Evolutionary conservation across 208 protist species (phyloP).

Genomic region (Wallacemonas sp.): DNA sequence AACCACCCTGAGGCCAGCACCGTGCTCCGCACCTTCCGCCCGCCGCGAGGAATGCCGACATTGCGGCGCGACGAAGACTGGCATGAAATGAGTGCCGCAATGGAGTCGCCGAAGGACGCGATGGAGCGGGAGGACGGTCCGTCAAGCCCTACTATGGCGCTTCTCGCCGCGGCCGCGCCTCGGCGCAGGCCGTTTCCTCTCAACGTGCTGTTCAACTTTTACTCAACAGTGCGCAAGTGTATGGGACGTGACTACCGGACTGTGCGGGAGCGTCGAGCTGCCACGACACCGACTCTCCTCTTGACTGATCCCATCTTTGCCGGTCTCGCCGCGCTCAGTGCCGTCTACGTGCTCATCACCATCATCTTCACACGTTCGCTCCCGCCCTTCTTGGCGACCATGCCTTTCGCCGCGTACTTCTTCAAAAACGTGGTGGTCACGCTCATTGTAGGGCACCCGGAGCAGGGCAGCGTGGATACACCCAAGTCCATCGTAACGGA

Average conservation of each 20-base stretch:
- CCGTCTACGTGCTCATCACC: constrained; percentile 33
- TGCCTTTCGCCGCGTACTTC: constrained; percentile 50
- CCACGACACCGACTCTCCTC: constrained; percentile 56
- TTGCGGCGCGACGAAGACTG: too few relatives aligned
- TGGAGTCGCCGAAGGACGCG: too few relatives aligned
- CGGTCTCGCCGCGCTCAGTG: constrained; percentile 31
- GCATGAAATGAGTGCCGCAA: too few relatives aligned
- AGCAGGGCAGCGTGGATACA: constrained; percentile 38
- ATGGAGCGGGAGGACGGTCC: too few relatives aligned
- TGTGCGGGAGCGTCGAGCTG: constrained; percentile 38
- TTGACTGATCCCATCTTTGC: constrained; percentile 42
- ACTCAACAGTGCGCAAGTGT: neutral
- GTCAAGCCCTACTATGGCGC: too few relatives aligned
- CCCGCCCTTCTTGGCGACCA: constrained; percentile 51
- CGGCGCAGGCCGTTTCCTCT: too few relatives aligned
- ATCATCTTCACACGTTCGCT: constrained; percentile 37
- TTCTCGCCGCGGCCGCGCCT: too few relatives aligned
- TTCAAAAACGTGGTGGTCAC: constrained; percentile 67
- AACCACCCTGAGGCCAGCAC: constrained; percentile 63
- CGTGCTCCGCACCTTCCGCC: constrained; percentile 32
- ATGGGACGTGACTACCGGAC: constrained; percentile 1
- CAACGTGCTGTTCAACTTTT: neutral
- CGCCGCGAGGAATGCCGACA: neutral
- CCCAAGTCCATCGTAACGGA: constrained; percentile 14
- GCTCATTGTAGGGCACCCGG: constrained; percentile 36